Evolutionary conservation across 345 rosid genomes (phyloP).

Genomic region (Rhizophora mangle): DNA sequence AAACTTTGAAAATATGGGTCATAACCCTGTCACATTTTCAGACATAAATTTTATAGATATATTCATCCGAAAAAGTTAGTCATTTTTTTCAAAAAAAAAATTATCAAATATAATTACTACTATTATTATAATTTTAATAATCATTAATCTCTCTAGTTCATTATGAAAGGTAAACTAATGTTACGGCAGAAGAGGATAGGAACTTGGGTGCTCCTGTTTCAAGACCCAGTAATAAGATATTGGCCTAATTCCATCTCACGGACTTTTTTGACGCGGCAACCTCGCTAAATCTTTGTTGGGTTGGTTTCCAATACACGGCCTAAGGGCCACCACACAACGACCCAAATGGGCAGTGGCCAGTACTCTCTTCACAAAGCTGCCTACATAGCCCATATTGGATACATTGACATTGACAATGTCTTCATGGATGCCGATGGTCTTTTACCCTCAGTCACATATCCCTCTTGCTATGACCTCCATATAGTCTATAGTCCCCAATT

Average conservation of each 20-base stretch:
- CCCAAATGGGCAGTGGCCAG: constrained; percentile 24
- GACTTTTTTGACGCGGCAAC: not conserved
- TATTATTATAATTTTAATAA: too few species aligned
- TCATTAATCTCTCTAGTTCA: too few species aligned
- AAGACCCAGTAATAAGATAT: not conserved
- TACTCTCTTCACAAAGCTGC: constrained; percentile 3
- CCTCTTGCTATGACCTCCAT: too few species aligned
- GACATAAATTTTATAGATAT: too few species aligned
- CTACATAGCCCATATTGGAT: not conserved
- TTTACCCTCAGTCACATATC: too few species aligned
- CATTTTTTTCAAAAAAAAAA: too few species aligned
- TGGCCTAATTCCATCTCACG: constrained; percentile 5
- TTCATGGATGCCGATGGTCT: not conserved
- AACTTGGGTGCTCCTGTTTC: constrained; percentile 12
- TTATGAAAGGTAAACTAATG: too few species aligned
- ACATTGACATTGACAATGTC: not conserved
- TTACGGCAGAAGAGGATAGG: not conserved
- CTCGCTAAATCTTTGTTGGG: constrained; percentile 5
- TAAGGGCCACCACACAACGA: not conserved
- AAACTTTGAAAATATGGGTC: too few species aligned
- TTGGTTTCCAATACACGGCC: not conserved
- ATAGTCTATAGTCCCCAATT: too few species aligned
- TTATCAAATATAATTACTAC: too few species aligned
- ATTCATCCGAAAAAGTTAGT: too few species aligned
- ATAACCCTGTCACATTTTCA: too few species aligned